Evolutionary conservation across 1,139 yeast genomes (phyloP), one percentile per base, ranked within the genome.

Genomic region (Blastobotrys persicus): DNA sequence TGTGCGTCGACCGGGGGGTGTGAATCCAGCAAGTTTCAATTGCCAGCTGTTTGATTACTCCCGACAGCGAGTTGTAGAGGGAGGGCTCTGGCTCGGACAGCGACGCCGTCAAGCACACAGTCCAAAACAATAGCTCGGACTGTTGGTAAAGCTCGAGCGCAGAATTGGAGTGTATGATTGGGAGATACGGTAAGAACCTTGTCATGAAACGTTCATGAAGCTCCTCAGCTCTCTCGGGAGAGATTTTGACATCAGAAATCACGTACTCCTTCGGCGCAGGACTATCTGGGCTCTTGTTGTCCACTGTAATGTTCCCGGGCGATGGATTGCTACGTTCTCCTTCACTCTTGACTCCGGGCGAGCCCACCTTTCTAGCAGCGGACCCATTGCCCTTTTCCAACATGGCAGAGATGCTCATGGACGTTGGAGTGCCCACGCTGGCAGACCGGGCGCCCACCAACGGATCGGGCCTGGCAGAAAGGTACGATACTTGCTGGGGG

Each of bases 1-100:
- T 91, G 64, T 89, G 96, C 0, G 97, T 88, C 3, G 96, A 87
- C 61, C 98, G 75, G 2, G 98, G 96, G 0, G 98, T 89, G 54
- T 91, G 75, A 48, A 88, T 82, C 95, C 96, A 88, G 67, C 96
- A 88, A 0, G 95, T 88, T 62, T 88, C 95, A 53, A 88, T 88
- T 0, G 96, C 96, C 56, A 89, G 71, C 63, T 88, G 95, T 62
- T 88, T 88, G 58, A 91, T 87, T 38, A 88, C 72, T 0, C 88
- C 79, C 13, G 95, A 84, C 45, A 89, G 73, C 38, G 85, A 78
- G 70, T 81, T 80, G 70, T 91, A 91, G 41, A 88, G 66, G 0
- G 86, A 76, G 2, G 97, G 96, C 45, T 86, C 94, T 0, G 95
- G 92, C 58, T 89, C 96, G 1, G 94, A 81, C 19, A 86, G 71